Conservation (phyloP, 257 asterid species). For the Lavandula angustifolia region DNA sequence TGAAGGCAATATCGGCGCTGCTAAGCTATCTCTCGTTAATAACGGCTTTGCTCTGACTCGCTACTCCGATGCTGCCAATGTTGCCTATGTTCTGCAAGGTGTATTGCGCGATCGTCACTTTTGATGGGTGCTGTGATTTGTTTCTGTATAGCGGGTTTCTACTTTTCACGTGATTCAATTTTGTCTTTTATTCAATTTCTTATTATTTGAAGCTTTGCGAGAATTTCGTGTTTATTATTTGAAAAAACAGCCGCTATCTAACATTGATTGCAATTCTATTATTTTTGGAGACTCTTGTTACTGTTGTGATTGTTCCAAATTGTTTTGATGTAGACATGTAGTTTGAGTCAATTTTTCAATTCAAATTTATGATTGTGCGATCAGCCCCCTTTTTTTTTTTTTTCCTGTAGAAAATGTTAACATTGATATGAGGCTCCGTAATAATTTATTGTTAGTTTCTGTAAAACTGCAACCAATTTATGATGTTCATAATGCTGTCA, state of each 20-base stretch:
- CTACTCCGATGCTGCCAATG: constrained; percentile 61
- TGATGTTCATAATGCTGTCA: not conserved
- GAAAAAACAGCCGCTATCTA: not conserved
- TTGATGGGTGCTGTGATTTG: constrained; percentile 4
- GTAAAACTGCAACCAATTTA: not conserved
- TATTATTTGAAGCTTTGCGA: not conserved
- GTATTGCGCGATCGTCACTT: constrained; percentile 13
- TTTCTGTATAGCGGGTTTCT: not conserved
- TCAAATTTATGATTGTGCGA: not conserved
- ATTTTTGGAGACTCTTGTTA: not conserved
- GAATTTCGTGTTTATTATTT: too few relatives aligned
- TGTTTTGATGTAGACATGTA: too few relatives aligned
- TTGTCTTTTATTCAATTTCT: not conserved
- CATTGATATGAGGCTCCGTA: not conserved
- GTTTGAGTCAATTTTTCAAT: not conserved
- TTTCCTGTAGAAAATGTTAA: not conserved
- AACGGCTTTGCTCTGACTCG: constrained; percentile 52
- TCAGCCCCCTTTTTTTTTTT: too few relatives aligned
- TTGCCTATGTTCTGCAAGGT: constrained; percentile 68
- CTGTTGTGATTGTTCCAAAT: not conserved
- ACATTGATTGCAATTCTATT: not conserved
- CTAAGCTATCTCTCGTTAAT: constrained; percentile 45
- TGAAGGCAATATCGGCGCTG: constrained; percentile 56
- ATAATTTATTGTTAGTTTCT: not conserved
- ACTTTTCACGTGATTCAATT: not conserved